These are phyloP conservation scores for Nicotiana undulata DNA, from an alignment of 257 asterid species.

Conservation along the genomic window DNA sequence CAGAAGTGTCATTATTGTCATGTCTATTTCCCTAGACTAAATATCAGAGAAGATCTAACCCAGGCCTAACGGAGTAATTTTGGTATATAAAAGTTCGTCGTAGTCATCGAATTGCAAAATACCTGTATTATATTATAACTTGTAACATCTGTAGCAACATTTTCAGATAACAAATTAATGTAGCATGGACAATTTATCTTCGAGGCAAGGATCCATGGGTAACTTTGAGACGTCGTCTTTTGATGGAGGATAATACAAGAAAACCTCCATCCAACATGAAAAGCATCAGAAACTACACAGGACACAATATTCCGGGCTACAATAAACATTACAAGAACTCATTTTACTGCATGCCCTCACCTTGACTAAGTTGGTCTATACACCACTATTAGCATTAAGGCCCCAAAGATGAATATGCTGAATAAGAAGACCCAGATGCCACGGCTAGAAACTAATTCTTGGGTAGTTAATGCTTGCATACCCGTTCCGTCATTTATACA, in stretches of 20 bases:
- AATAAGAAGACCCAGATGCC: neutral
- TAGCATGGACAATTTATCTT: neutral
- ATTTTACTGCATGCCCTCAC: neutral
- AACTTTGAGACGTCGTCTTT: neutral
- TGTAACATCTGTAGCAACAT: neutral
- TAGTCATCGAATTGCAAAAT: neutral
- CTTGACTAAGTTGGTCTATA: neutral
- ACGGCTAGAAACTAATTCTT: neutral
- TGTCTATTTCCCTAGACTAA: neutral
- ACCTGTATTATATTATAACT: neutral
- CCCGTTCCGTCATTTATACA: neutral
- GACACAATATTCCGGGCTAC: neutral
- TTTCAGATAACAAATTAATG: neutral
- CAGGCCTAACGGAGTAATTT: neutral
- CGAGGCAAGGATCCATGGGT: neutral
- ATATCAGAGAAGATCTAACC: conserved; percentile 2
- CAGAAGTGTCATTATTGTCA: neutral
- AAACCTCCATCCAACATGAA: neutral
- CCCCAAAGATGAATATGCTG: neutral
- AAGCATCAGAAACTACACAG: neutral
- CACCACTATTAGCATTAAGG: neutral
- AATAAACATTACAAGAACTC: neutral
- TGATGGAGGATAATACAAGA: neutral
- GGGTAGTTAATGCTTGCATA: neutral
- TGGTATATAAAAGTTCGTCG: neutral